phyloP scores from a whole-genome alignment of 768 basidiomycete genomes.

The Lactifluus rugatus region DNA sequence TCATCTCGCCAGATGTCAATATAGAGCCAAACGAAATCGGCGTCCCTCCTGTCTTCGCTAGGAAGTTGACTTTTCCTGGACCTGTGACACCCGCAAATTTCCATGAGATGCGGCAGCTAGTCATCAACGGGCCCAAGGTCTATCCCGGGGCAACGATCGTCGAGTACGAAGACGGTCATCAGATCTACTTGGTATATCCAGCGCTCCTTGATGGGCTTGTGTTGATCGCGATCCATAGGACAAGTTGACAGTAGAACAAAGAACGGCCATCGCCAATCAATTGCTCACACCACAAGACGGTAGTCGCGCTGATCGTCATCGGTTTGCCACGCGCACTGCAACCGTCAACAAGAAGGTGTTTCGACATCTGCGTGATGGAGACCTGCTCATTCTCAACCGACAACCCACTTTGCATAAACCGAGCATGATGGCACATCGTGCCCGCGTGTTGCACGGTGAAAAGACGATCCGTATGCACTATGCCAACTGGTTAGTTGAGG shows the following conservation, averaged over 20 bases:
- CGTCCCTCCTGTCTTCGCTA: slow-evolving; percentile 93
- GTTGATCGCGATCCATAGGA: slow-evolving; percentile 41
- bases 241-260: slow-evolving; percentile 75
- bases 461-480: slow-evolving; percentile 99
- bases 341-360: slow-evolving; percentile 96
- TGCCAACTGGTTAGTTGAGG: slow-evolving; percentile 77
- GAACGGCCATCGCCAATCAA: slow-evolving; percentile 92
- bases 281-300: slow-evolving; percentile 86
- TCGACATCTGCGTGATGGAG: slow-evolving; percentile 88
- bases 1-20: slow-evolving; percentile 98
- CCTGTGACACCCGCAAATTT: slow-evolving; percentile 91
- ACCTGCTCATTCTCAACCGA: slow-evolving; percentile 90
- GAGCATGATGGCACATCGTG: slow-evolving; percentile 98
- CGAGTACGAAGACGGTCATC: slow-evolving; percentile 88
- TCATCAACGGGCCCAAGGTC: slow-evolving; percentile 79
- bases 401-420: slow-evolving; percentile 99
- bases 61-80: slow-evolving; percentile 94
- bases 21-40: slow-evolving; percentile 99
- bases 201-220: neutral
- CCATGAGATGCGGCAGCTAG: slow-evolving; percentile 75
- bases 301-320: slow-evolving; percentile 37
- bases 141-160: slow-evolving; percentile 94
- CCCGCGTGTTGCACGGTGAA: slow-evolving; percentile 85
- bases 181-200: slow-evolving; percentile 63
- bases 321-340: slow-evolving; percentile 66